Conservation (phyloP, 129 eudicot genomes). For the Flaveria brownii region DNA sequence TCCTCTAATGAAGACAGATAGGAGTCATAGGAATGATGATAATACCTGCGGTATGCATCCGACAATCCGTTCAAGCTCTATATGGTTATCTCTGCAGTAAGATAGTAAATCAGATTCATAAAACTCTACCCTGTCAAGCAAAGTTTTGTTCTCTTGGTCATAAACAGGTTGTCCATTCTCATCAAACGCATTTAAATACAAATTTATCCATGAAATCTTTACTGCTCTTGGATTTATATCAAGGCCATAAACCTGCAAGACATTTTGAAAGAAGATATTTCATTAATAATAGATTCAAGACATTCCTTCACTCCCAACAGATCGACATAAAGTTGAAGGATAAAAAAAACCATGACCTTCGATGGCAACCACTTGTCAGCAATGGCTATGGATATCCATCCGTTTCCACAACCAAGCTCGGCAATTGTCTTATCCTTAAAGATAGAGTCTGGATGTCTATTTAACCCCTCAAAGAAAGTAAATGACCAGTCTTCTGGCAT, state of each 20-base stretch:
- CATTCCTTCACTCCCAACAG: background rate
- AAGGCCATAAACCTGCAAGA: constrained; percentile 87
- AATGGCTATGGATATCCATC: constrained; percentile 97
- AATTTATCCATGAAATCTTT: constrained; percentile 93
- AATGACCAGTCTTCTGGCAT: constrained; percentile 98
- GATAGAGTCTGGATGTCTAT: constrained; percentile 89
- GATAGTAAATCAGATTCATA: constrained; percentile 90
- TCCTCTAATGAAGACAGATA: background rate
- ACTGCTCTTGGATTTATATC: constrained; percentile 98
- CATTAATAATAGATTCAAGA: background rate
- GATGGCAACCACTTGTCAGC: constrained; percentile 82
- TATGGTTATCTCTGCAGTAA: constrained; percentile 87
- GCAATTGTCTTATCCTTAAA: constrained; percentile 84
- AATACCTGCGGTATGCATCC: constrained; percentile 98
- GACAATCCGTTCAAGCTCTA: constrained; percentile 93
- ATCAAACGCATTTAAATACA: constrained; percentile 88
- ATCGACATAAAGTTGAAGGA: constrained; percentile 3
- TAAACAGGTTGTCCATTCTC: constrained; percentile 78
- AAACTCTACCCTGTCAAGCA: constrained; percentile 95
- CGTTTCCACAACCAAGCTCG: constrained; percentile 98
- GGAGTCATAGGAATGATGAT: background rate
- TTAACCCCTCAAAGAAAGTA: constrained; percentile 88
- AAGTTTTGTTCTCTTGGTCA: constrained; percentile 82
- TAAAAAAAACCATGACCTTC: constrained; percentile 40
- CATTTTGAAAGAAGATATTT: background rate